These are phyloP conservation scores for Talaromyces islandicus DNA, from an alignment of 2,329 filamentous ascomycete genomes.

Conservation along the genomic window DNA sequence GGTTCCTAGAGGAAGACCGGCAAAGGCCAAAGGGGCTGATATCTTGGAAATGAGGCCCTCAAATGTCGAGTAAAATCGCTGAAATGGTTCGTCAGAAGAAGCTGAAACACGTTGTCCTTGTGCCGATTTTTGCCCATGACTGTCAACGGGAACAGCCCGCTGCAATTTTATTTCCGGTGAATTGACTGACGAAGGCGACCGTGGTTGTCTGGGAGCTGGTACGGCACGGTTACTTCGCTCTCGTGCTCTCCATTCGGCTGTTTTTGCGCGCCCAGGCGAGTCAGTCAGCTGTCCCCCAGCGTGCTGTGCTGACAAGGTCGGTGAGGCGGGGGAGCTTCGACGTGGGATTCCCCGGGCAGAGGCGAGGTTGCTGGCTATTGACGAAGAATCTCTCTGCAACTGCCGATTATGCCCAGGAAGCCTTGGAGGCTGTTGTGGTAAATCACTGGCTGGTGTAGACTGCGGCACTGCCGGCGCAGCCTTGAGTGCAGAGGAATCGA, in stretches of 20 bases:
- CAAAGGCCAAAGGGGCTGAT: constrained; percentile 86
- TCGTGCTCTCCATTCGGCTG: constrained; percentile 25
- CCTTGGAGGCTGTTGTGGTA: constrained; percentile 28
- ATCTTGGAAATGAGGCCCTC: constrained; percentile 82
- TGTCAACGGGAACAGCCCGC: constrained; percentile 24
- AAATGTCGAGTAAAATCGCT: constrained; percentile 87
- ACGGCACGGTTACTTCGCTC: constrained; percentile 20
- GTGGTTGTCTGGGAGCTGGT: constrained; percentile 22
- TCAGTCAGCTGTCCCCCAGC: constrained; percentile 63
- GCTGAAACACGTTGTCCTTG: constrained; percentile 17
- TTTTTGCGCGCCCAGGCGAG: constrained; percentile 38
- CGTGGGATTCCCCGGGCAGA: constrained; percentile 71
- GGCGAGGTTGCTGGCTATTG: constrained; percentile 82
- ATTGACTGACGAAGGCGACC: constrained; percentile 28
- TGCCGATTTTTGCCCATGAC: constrained; percentile 19
- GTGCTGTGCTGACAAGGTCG: constrained; percentile 68
- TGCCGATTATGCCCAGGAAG: constrained; percentile 36
- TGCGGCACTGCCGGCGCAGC: constrained; percentile 18
- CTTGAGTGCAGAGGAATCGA: constrained; percentile 13
- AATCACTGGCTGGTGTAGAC: constrained; percentile 17
- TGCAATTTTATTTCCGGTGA: constrained; percentile 30
- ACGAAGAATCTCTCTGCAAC: constrained; percentile 66
- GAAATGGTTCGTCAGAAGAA: constrained; percentile 68
- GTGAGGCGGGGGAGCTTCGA: constrained; percentile 62
- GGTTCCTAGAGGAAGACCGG: constrained; percentile 71